Conservation (phyloP, 2,329 filamentous ascomycete species). For the Calonectria henricotiae region DNA sequence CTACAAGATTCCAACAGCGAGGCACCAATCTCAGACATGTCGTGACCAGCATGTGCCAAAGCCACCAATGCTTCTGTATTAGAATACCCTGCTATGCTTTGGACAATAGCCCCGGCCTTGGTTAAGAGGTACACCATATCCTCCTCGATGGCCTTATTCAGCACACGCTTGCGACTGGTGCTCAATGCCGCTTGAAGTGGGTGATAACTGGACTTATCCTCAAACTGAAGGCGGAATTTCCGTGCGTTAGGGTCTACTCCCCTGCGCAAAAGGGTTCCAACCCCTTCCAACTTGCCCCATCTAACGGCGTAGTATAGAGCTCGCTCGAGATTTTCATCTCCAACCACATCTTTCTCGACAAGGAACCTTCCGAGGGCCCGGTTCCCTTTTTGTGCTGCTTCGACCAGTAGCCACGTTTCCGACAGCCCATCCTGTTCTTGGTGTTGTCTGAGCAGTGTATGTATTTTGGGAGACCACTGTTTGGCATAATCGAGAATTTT, state of each 20-base stretch:
- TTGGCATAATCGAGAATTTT: neutral
- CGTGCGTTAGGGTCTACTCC: neutral
- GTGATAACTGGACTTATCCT: no score
- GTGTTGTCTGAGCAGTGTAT: neutral
- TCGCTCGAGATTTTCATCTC: neutral
- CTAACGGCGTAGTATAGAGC: neutral
- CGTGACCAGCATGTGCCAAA: neutral
- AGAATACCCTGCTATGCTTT: no score
- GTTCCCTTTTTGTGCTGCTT: neutral
- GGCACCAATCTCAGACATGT: neutral
- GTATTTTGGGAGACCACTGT: neutral
- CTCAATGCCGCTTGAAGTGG: neutral
- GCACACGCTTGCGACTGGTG: no score
- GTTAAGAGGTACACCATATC: neutral
- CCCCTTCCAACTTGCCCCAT: neutral
- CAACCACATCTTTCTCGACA: no score
- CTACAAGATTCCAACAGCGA: neutral
- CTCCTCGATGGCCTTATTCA: no score
- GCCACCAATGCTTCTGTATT: no score
- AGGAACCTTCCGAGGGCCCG: neutral
- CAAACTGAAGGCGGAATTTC: neutral
- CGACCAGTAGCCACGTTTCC: neutral
- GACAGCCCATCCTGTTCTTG: neutral
- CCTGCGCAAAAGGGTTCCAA: neutral
- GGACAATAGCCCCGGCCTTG: neutral